These are phyloP conservation scores for Penicillium silybi DNA, from an alignment of 495 filamentous ascomycete genomes.

Conservation along the genomic window DNA sequence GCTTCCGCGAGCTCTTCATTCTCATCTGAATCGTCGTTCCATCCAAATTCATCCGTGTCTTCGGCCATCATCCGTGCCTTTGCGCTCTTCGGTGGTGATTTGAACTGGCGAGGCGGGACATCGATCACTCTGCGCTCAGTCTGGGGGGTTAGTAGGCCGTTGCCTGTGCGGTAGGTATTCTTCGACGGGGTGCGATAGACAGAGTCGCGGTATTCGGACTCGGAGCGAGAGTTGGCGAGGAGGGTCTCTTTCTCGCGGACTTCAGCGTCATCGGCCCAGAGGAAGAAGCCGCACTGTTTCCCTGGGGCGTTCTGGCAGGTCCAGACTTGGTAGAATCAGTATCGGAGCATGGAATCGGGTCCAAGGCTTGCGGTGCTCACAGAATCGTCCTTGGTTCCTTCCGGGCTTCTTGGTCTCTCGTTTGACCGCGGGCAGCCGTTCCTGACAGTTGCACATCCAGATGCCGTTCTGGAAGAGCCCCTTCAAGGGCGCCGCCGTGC, in stretches of 20 bases:
- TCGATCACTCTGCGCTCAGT: slow-evolving; percentile 24
- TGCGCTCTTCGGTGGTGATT: slow-evolving; percentile 30
- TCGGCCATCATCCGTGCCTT: slow-evolving; percentile 41
- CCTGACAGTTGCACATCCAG: slow-evolving; percentile 66
- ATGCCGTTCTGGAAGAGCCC: slow-evolving; percentile 53
- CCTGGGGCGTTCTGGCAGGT: slow-evolving; percentile 54
- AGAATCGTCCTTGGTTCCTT: slow-evolving; percentile 60
- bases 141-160: slow-evolving; percentile 36
- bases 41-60: slow-evolving; percentile 43
- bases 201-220: slow-evolving; percentile 21
- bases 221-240: slow-evolving; percentile 48
- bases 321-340: slow-evolving; percentile 45
- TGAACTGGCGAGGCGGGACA: slow-evolving; percentile 14
- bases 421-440: slow-evolving; percentile 55
- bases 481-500: slow-evolving; percentile 36
- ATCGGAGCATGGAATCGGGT: background rate
- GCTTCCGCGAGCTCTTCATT: slow-evolving; percentile 16
- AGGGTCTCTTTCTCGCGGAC: slow-evolving; percentile 49
- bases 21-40: slow-evolving; percentile 41
- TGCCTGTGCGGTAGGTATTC: background rate
- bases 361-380: slow-evolving; percentile 17
- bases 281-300: slow-evolving; percentile 63
- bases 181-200: slow-evolving; percentile 21
- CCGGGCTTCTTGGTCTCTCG: slow-evolving; percentile 64
- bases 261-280: slow-evolving; percentile 63